Percentiles rank a stretch among this genome's conserved stretches.
Evolutionary conservation across 179 eudicot species (phyloP).

Genomic region (Beta lomatogona): DNA sequence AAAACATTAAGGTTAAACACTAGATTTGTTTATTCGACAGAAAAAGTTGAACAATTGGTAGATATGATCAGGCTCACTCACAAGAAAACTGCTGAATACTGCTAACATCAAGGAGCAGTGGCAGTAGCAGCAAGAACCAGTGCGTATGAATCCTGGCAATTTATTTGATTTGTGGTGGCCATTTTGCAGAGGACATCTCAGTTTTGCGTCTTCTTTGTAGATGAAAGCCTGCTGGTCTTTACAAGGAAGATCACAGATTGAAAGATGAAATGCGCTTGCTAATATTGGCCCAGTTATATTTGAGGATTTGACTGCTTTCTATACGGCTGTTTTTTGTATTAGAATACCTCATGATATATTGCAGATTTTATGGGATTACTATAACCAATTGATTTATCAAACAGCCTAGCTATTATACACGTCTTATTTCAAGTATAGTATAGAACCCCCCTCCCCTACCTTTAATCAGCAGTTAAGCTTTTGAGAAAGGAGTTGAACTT

Average conservation of each 20-base stretch:
- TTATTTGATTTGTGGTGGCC: neutral
- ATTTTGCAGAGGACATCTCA: neutral
- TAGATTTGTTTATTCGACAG: no score
- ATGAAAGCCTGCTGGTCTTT: neutral
- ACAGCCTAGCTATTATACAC: no score
- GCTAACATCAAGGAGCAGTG: neutral
- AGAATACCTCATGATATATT: neutral
- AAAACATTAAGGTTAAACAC: no score
- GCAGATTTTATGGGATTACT: neutral
- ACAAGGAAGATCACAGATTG: neutral
- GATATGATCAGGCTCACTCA: neutral
- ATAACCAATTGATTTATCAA: neutral
- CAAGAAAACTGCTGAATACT: neutral
- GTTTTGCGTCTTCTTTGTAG: neutral
- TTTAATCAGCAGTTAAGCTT: no score
- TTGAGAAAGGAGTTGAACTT: no score
- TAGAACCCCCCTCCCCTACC: no score
- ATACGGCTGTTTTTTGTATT: neutral
- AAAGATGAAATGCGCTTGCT: neutral
- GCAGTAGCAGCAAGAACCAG: neutral
- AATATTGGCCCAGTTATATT: neutral
- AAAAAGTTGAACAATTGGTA: no score
- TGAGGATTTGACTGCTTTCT: neutral
- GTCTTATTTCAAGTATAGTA: no score
- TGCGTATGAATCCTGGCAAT: neutral